Evolutionary conservation across 2,329 filamentous ascomycete species (phyloP).

Genomic region (Dothistroma septosporum): DNA sequence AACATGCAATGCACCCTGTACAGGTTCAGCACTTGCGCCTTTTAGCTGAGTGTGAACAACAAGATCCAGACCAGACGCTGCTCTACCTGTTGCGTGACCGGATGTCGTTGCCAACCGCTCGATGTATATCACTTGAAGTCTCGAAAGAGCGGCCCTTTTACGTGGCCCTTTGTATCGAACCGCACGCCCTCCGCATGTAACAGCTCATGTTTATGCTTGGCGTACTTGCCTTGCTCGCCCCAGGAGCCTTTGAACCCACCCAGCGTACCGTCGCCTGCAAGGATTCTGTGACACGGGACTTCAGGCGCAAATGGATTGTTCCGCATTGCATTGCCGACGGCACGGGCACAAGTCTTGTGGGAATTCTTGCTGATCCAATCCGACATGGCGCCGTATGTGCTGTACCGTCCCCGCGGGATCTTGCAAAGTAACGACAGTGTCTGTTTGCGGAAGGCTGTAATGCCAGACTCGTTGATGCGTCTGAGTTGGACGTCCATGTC

Average conservation of each 20-base stretch:
- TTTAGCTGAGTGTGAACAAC: background rate
- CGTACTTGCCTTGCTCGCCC: conserved; percentile 44
- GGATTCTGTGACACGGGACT: conserved; percentile 41
- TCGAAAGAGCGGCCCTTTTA: conserved; percentile 39
- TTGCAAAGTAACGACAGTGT: conserved; percentile 34
- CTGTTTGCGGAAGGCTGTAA: conserved; percentile 48
- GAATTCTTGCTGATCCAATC: conserved; percentile 31
- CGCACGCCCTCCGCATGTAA: conserved; percentile 42
- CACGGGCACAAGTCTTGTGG: conserved; percentile 37
- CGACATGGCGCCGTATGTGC: conserved; percentile 37
- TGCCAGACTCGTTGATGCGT: conserved; percentile 43
- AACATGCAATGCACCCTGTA: background rate
- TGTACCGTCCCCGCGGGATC: conserved; percentile 35
- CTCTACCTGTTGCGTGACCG: background rate
- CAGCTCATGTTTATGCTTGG: conserved; percentile 40
- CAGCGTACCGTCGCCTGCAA: conserved; percentile 37
- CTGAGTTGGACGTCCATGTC: conserved; percentile 31
- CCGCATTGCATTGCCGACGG: conserved; percentile 40
- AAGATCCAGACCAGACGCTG: background rate
- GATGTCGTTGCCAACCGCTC: background rate
- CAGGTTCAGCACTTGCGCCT: background rate
- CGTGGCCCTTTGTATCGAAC: conserved; percentile 44
- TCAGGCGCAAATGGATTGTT: conserved; percentile 43
- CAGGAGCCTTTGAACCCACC: conserved; percentile 52
- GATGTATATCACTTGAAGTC: conserved; percentile 22